These are phyloP conservation scores for Dichotomopilus funicola DNA, from an alignment of 2,329 filamentous ascomycete genomes.

Conservation along the genomic window DNA sequence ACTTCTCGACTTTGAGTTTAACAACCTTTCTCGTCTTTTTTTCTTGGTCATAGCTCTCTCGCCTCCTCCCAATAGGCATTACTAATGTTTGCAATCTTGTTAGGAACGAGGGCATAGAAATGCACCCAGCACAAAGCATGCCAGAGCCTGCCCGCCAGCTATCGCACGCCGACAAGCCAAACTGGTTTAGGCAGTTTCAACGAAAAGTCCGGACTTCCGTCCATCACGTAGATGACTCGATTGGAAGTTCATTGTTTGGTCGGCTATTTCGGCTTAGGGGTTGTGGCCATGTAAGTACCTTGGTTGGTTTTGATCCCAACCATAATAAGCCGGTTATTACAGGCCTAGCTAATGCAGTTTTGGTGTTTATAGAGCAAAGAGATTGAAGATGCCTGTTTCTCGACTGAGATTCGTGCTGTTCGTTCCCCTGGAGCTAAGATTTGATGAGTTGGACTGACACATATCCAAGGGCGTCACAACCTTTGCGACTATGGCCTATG, in stretches of 20 bases:
- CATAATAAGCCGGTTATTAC: background rate
- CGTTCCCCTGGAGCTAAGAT: background rate
- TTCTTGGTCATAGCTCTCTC: no score
- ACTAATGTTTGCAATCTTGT: background rate
- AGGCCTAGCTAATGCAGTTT: conserved; percentile 23
- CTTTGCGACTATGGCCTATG: conserved; percentile 77
- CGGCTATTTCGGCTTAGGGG: conserved; percentile 60
- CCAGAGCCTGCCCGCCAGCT: background rate
- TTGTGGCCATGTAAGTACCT: conserved; percentile 55
- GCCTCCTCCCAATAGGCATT: background rate
- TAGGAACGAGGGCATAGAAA: conserved; percentile 14
- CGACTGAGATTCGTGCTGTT: conserved; percentile 65
- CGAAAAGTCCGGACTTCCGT: background rate
- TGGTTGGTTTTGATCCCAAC: background rate
- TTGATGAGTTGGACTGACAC: background rate
- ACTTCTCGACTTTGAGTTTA: no score
- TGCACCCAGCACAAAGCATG: background rate
- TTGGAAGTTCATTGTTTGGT: conserved; percentile 39
- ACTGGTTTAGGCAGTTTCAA: background rate
- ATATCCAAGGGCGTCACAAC: conserved; percentile 58
- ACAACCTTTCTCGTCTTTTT: background rate
- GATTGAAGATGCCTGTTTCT: conserved; percentile 62
- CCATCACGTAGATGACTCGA: conserved; percentile 3
- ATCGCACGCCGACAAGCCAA: background rate
- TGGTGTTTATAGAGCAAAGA: conserved; percentile 39